These are phyloP conservation scores for Phtheirospermum japonicum DNA, from an alignment of 257 asterid species.

Conservation along the genomic window DNA sequence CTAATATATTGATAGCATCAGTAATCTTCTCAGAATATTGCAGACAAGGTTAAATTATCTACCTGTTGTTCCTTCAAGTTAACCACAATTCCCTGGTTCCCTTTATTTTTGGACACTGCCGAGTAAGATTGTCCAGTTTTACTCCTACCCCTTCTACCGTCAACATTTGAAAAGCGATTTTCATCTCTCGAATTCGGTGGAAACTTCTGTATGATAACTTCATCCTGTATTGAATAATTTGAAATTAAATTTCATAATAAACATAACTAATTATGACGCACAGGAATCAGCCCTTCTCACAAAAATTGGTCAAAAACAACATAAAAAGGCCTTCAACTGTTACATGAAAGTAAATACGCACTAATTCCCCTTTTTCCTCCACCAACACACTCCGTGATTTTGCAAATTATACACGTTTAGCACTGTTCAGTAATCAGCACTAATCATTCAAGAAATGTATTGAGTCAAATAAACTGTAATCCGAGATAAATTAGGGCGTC, in stretches of 20 bases:
- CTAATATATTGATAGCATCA: conserved; percentile 23
- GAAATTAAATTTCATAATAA: neutral
- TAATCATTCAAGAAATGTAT: neutral
- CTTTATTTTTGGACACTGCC: conserved; percentile 48
- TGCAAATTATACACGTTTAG: neutral
- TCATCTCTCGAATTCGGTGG: conserved; percentile 40
- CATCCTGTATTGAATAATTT: conserved; percentile 32
- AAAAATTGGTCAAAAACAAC: neutral
- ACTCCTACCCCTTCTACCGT: conserved; percentile 32
- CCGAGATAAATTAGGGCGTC: too few species aligned
- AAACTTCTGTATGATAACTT: conserved; percentile 33
- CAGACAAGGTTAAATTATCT: conserved; percentile 16
- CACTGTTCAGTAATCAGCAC: neutral
- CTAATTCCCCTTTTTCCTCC: neutral
- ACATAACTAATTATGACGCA: neutral
- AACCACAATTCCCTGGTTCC: conserved; percentile 42
- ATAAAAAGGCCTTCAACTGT: too few species aligned
- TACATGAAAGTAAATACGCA: neutral
- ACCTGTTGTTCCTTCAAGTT: conserved; percentile 61
- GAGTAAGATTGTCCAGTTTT: conserved; percentile 44
- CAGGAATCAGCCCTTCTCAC: neutral
- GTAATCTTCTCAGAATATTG: conserved; percentile 10
- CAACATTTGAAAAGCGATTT: conserved; percentile 38
- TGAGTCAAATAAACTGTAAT: too few species aligned
- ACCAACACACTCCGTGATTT: neutral